Base-by-base conservation (phyloP, 208 protist genomes). In the Crithidia expoeki region DNA sequence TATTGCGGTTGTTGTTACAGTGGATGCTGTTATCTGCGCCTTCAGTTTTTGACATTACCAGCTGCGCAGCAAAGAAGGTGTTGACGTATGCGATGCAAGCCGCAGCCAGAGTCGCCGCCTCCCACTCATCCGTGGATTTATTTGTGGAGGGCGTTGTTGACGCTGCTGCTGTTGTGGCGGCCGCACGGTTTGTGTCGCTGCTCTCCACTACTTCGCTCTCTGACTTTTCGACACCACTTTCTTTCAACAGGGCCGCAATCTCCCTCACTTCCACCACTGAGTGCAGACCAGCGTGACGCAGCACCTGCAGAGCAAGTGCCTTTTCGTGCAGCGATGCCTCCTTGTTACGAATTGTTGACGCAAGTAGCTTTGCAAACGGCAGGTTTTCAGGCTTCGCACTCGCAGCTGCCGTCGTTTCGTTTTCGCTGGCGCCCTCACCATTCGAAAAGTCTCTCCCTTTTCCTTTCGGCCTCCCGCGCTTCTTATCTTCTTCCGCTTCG, bases 301-400 rank as follows among this genome's bases (percentile, higher is more conserved):
- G 66, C 10, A 74, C 38, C 52, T 78, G 61, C 34, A 82, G 65
- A 0, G 76, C 59, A 7, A 70, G 44, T 11, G 71, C 71, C 60
- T 74, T 82, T 46, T 82, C 76, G n/a, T 51, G 47, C 27, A 59
- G 51, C 14, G 60, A 51, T 2, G 66, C 60, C 14, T 66, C 68
- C 30, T 60, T 58, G 28, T 59, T 23, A 27, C 71, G 71, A 14
- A 82, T 40, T 16, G 66, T 67, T 5, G 19, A 36, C 9, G 47
- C 42, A 4, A 82, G 66, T 9, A 78, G 27, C 60, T 63, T 71
- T 7, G 74, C 55, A 46, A 78, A 66, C 0, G 71, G 59, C 40
- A 82, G 44, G 19, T 78, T 64, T 25, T 64, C 64, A 3, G 65
- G 70, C 65, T 82, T 53, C 40, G 44, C 46, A 17, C 6, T 23